phyloP scores from a whole-genome alignment of 108 stramenopile genomes.

The Skeletonema grethae region DNA sequence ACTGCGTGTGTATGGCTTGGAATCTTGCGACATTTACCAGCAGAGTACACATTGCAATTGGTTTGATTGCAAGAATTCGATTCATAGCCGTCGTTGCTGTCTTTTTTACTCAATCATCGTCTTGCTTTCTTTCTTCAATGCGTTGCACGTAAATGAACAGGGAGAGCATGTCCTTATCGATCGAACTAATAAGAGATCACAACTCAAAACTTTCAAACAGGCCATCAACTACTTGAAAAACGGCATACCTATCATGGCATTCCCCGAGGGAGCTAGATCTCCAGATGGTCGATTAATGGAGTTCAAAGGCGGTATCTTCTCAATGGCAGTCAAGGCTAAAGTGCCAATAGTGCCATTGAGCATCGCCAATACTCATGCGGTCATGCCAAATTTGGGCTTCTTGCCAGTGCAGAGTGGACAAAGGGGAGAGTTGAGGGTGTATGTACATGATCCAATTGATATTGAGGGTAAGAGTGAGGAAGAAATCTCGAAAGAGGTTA shows the following conservation, averaged over 20 bases:
- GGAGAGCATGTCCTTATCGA: slow-evolving; percentile 82
- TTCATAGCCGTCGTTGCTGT: not conserved
- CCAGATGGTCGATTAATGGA: slow-evolving; percentile 74
- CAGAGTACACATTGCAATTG: not conserved
- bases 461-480: slow-evolving; percentile 64
- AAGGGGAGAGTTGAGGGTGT: slow-evolving; percentile 67
- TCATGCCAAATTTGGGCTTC: slow-evolving; percentile 63
- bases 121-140: not conserved
- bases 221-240: slow-evolving; percentile 62
- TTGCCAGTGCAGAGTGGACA: slow-evolving; percentile 73
- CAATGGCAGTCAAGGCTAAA: slow-evolving; percentile 71
- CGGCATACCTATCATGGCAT: slow-evolving; percentile 83
- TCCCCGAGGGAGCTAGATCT: slow-evolving; percentile 78
- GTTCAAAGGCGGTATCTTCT: slow-evolving; percentile 84
- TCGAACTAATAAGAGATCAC: slow-evolving; percentile 71
- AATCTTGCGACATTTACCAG: no score
- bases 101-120: not conserved
- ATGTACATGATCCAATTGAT: slow-evolving; percentile 70
- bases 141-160: slow-evolving; percentile 27
- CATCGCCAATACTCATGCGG: slow-evolving; percentile 71
- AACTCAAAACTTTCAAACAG: slow-evolving; percentile 76
- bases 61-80: not conserved
- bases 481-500: slow-evolving; percentile 57
- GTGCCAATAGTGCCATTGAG: slow-evolving; percentile 83
- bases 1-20: not conserved